Evolutionary conservation across 495 filamentous ascomycete genomes (phyloP).

Genomic region (Viridothelium virens): DNA sequence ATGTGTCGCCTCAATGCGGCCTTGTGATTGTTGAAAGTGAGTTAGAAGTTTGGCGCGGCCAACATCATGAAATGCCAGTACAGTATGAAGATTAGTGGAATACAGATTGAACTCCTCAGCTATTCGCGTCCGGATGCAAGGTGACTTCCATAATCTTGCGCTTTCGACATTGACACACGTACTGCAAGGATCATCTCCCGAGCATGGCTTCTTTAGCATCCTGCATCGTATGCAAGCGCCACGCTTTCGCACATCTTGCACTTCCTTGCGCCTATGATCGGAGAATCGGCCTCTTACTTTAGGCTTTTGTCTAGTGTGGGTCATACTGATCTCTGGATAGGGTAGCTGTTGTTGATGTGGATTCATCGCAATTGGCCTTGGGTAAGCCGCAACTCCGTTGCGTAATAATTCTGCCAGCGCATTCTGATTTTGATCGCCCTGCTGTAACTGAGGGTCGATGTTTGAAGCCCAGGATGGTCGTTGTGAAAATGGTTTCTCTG

Average conservation of each 20-base stretch:
- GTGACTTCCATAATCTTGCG: slow-evolving; percentile 71
- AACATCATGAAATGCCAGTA: slow-evolving; percentile 58
- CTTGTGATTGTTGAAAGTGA: slow-evolving; percentile 49
- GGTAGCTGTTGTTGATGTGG: slow-evolving; percentile 47
- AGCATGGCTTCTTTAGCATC: slow-evolving; percentile 83
- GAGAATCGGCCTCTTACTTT: slow-evolving; percentile 64
- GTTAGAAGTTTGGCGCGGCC: slow-evolving; percentile 51
- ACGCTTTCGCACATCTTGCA: slow-evolving; percentile 69
- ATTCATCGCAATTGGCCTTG: slow-evolving; percentile 51
- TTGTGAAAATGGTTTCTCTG: slow-evolving; percentile 29
- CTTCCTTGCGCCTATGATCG: slow-evolving; percentile 60
- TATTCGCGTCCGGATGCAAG: slow-evolving; percentile 69
- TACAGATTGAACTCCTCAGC: slow-evolving; percentile 67
- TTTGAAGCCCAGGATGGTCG: slow-evolving; percentile 15
- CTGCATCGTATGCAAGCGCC: slow-evolving; percentile 82
- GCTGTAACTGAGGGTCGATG: slow-evolving; percentile 34
- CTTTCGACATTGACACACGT: slow-evolving; percentile 72
- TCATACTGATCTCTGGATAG: slow-evolving; percentile 48
- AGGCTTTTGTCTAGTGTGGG: slow-evolving; percentile 38
- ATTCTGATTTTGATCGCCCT: slow-evolving; percentile 18
- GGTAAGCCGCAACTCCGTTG: slow-evolving; percentile 33
- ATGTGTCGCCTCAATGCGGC: slow-evolving; percentile 62
- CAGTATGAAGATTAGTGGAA: slow-evolving; percentile 59
- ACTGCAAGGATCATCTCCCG: slow-evolving; percentile 67
- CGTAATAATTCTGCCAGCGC: slow-evolving; percentile 1